Conservation (phyloP, 1,139 yeast species). For the Saccharomyces pastorianus region DNA sequence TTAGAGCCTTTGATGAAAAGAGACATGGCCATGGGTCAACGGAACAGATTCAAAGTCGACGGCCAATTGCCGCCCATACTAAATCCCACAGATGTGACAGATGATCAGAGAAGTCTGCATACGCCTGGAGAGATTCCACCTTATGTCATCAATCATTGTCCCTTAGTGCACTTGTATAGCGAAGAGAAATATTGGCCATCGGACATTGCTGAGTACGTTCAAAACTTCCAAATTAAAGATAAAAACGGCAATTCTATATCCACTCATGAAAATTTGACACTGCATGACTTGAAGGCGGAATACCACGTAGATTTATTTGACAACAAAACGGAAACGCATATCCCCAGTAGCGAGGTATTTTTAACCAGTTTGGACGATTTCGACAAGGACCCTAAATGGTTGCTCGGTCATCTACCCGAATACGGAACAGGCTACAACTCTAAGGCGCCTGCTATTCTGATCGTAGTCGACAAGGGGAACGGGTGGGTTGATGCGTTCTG, state of each 20-base stretch:
- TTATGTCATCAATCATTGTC: constrained; percentile 63
- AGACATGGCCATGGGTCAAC: neutral
- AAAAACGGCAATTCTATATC: constrained; percentile 26
- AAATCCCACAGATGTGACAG: constrained; percentile 12
- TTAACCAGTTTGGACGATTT: constrained; percentile 64
- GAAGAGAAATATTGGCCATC: constrained; percentile 81
- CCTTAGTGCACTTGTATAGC: constrained; percentile 72
- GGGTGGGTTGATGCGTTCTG: constrained; percentile 83
- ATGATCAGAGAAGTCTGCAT: constrained; percentile 12
- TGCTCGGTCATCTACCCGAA: constrained; percentile 66
- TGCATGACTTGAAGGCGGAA: constrained; percentile 20
- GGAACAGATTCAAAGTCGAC: neutral
- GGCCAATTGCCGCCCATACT: constrained; percentile 13
- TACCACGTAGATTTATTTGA: constrained; percentile 14
- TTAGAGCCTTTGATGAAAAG: neutral
- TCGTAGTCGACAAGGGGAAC: constrained; percentile 82
- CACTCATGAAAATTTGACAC: constrained; percentile 29
- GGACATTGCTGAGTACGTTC: constrained; percentile 60
- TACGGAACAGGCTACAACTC: constrained; percentile 56
- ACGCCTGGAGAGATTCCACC: constrained; percentile 50
- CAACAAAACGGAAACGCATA: constrained; percentile 11
- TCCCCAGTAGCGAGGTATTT: constrained; percentile 34
- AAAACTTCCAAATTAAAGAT: constrained; percentile 43
- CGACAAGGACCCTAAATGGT: constrained; percentile 62
- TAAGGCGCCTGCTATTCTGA: constrained; percentile 69